Evolutionary conservation across 768 basidiomycete species (phyloP).

Genomic region (Grammothele lineata): DNA sequence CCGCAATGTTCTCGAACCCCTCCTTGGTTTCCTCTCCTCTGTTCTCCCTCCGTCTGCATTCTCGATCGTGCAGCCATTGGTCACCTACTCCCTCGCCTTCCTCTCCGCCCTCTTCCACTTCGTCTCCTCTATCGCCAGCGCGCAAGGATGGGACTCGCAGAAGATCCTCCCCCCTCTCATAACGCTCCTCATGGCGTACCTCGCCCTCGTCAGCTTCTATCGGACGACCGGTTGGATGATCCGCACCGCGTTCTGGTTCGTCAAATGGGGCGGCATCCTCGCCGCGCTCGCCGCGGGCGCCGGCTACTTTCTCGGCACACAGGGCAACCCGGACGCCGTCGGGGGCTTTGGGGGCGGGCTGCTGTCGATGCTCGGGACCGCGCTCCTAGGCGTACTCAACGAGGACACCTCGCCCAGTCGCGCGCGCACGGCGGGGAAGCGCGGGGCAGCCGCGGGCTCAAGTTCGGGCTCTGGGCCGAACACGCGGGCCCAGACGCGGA

Average conservation of each 20-base stretch:
- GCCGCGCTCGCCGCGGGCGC: conserved; percentile 46
- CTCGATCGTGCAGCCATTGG: conserved; percentile 42
- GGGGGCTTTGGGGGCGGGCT: conserved; percentile 29
- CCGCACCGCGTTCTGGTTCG: conserved; percentile 58
- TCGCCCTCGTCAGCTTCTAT: conserved; percentile 73
- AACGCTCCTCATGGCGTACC: conserved; percentile 66
- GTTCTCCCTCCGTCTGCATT: conserved; percentile 55
- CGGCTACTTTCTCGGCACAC: conserved; percentile 49
- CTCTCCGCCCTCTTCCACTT: conserved; percentile 46
- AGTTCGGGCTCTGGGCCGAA: conserved; percentile 19
- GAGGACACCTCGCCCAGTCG: conserved; percentile 29
- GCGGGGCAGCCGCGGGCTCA: no score
- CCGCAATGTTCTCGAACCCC: conserved; percentile 39
- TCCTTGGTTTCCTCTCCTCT: conserved; percentile 51
- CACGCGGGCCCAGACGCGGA: conserved; percentile 6
- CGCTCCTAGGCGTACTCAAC: conserved; percentile 41
- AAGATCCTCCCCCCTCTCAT: conserved; percentile 70
- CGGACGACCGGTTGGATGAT: conserved; percentile 76
- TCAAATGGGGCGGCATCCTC: conserved; percentile 74
- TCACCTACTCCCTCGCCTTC: conserved; percentile 52
- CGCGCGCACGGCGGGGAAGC: neutral
- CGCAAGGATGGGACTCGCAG: conserved; percentile 62
- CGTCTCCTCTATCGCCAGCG: conserved; percentile 41
- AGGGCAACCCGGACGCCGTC: conserved; percentile 29
- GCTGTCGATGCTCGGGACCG: conserved; percentile 35